A percentile compares a stretch with the other conserved stretches of the same genome.
Conservation (phyloP, 2,329 filamentous ascomycete species). For the Colletotrichum sp. region DNA sequence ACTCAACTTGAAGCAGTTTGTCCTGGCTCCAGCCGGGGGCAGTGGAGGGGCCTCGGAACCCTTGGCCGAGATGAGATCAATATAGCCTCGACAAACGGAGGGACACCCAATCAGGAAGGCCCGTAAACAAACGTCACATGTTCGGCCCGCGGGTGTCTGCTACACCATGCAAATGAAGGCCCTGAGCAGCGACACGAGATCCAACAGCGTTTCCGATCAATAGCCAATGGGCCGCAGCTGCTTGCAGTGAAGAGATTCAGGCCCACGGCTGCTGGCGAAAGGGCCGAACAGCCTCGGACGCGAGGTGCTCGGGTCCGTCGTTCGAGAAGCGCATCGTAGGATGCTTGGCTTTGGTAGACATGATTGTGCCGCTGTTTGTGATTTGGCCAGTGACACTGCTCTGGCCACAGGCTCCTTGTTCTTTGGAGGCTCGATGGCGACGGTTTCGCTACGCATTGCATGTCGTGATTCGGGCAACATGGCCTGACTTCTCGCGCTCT, state of each 20-base stretch:
- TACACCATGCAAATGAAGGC: not conserved
- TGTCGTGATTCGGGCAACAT: not conserved
- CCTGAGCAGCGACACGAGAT: not conserved
- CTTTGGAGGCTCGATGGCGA: not conserved
- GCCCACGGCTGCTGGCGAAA: not conserved
- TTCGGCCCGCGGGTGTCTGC: not conserved
- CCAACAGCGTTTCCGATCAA: not conserved
- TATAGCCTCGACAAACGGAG: not conserved
- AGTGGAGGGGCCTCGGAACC: not conserved
- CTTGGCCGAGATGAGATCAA: constrained; percentile 10
- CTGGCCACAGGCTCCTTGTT: not conserved
- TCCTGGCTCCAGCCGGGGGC: not conserved
- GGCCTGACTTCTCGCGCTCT: not conserved
- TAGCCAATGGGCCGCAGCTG: not conserved
- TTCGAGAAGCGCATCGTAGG: not conserved
- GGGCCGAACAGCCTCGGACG: not conserved
- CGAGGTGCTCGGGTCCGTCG: not conserved
- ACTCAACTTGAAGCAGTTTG: not conserved
- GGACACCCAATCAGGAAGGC: not conserved
- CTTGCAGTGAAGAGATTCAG: not conserved
- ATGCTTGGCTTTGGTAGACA: not conserved
- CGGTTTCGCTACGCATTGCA: not conserved
- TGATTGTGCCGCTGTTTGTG: not conserved
- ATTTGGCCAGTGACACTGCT: not conserved
- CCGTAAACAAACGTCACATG: not conserved